Evolutionary conservation across 2,329 filamentous ascomycete genomes (phyloP).

Genomic region (Penicillium crustosum): DNA sequence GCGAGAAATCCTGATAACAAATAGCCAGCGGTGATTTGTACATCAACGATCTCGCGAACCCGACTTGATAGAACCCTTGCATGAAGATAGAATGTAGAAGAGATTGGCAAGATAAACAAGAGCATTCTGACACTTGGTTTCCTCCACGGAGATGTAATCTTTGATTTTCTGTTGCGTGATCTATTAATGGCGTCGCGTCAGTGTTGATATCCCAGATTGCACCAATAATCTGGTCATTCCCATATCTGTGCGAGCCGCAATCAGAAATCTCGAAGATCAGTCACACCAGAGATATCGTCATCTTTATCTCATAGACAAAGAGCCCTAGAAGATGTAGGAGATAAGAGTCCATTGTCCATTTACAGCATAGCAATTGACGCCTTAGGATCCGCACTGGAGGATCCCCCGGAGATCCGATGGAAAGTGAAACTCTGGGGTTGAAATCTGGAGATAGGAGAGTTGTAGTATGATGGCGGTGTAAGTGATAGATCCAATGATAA

Average conservation of each 20-base stretch:
- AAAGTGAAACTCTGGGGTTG: constrained; percentile 18
- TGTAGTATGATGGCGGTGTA: constrained; percentile 11
- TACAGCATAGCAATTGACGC: neutral
- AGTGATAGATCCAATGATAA: constrained; percentile 5
- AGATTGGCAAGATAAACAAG: constrained; percentile 3
- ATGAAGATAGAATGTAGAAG: neutral
- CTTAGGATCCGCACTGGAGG: constrained; percentile 8
- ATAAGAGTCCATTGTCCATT: constrained; percentile 4
- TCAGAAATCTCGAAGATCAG: neutral
- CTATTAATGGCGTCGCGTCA: neutral
- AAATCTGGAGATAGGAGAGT: constrained; percentile 25
- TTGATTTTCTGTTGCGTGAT: neutral
- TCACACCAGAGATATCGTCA: constrained; percentile 1
- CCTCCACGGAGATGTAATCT: neutral
- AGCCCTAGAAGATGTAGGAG: neutral
- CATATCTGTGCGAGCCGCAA: neutral
- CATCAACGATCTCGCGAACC: neutral
- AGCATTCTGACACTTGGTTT: neutral
- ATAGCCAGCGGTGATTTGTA: neutral
- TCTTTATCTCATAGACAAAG: neutral
- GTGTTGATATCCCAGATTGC: neutral
- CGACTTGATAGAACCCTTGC: constrained; percentile 1
- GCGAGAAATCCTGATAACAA: neutral
- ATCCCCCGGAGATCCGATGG: constrained; percentile 18
- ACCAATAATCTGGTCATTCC: neutral